Conservation (phyloP, 306 rosid species). For the Acacia acuminata region DNA sequence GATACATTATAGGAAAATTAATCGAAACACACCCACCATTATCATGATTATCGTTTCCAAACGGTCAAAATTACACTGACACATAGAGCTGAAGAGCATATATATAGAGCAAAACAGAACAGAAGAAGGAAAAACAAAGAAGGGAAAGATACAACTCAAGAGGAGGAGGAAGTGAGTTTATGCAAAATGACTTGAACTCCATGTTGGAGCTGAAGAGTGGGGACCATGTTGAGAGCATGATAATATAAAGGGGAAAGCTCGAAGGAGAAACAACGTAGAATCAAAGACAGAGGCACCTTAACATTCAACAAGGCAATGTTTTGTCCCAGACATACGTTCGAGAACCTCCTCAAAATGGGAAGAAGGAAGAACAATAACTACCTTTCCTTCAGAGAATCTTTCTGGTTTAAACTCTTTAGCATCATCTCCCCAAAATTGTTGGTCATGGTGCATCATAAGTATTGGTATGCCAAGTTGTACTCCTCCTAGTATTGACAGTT, state of each 20-base stretch:
- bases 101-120: not conserved
- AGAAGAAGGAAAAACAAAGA: not conserved
- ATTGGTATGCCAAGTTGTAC: not conserved
- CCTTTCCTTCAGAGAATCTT: slow-evolving; percentile 52
- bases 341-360: slow-evolving; percentile 50
- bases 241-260: slow-evolving; percentile 49
- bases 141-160: not conserved
- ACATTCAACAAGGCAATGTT: slow-evolving; percentile 43
- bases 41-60: not conserved
- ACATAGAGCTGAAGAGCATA: not conserved
- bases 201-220: slow-evolving; percentile 36
- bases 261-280: slow-evolving; percentile 45
- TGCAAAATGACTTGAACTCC: slow-evolving; percentile 31
- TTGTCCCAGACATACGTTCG: slow-evolving; percentile 44
- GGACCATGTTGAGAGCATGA: not conserved
- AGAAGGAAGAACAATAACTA: not conserved
- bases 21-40: not conserved
- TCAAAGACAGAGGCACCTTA: slow-evolving; percentile 44
- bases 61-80: not conserved
- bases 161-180: not conserved
- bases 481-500: slow-evolving; percentile 27
- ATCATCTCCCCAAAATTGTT: slow-evolving; percentile 43
- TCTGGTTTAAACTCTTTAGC: slow-evolving; percentile 48
- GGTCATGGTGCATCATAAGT: slow-evolving; percentile 36
- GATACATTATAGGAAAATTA: not conserved